Percentiles rank a stretch among this genome's conserved stretches.
phyloP scores from a whole-genome alignment of 2,329 filamentous ascomycete genomes.

The Colletotrichum destructivum region DNA sequence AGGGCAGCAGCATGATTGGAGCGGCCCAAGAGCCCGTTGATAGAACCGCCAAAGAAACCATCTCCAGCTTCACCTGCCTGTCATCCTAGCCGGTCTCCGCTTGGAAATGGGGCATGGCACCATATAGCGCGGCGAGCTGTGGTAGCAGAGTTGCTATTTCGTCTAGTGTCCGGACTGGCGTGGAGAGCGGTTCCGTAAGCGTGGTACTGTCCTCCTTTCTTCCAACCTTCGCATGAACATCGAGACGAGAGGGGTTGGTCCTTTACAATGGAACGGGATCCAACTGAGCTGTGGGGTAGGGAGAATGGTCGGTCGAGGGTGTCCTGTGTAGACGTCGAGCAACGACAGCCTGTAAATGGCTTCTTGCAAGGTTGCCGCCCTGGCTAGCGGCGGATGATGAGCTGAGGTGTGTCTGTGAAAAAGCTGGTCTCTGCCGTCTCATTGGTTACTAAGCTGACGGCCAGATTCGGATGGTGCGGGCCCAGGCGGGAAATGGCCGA shows the following conservation, averaged over 20 bases:
- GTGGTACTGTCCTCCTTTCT: conserved; percentile 24
- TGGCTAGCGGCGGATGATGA: conserved; percentile 49
- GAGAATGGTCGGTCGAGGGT: conserved; percentile 46
- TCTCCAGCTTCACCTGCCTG: conserved; percentile 19
- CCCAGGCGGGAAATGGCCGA: conserved; percentile 25
- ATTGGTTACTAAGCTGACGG: conserved; percentile 49
- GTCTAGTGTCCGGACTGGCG: conserved; percentile 16
- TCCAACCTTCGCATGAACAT: conserved; percentile 34
- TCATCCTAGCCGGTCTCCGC: conserved; percentile 38
- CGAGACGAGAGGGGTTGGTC: conserved; percentile 23
- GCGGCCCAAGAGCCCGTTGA: conserved; percentile 25
- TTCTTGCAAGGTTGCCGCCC: conserved; percentile 46
- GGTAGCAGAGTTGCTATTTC: neutral
- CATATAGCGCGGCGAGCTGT: conserved; percentile 29
- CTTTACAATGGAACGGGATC: conserved; percentile 32
- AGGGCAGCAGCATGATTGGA: conserved; percentile 39
- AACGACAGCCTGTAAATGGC: conserved; percentile 53
- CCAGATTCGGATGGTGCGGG: conserved; percentile 38
- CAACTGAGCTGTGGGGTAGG: conserved; percentile 24
- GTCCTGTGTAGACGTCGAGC: conserved; percentile 45
- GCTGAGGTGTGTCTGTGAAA: conserved; percentile 53
- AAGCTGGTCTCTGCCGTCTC: conserved; percentile 47
- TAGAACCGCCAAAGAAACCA: conserved; percentile 29
- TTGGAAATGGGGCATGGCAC: conserved; percentile 40
- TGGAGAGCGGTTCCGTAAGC: conserved; percentile 27